phyloP scores from a whole-genome alignment of 2,329 filamentous ascomycete species.

The Monosporascus sp. region DNA sequence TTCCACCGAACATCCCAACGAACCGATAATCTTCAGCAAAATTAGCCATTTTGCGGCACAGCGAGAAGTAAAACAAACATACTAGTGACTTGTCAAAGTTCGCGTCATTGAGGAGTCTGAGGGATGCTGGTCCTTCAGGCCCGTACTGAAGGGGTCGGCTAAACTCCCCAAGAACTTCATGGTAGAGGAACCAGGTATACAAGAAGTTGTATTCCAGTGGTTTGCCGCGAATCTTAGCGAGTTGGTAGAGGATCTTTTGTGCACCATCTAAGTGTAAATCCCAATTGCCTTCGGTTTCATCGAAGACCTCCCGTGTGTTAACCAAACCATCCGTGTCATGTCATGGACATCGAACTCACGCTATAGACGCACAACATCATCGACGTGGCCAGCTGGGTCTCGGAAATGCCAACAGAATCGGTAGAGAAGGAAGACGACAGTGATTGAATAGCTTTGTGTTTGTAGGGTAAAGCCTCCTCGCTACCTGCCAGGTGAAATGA shows the following conservation, averaged over 20 bases:
- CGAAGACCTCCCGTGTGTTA: slow-evolving; percentile 36
- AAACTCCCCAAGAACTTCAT: slow-evolving; percentile 41
- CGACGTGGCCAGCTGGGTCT: slow-evolving; percentile 39
- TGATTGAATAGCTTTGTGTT: slow-evolving; percentile 34
- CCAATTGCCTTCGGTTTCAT: slow-evolving; percentile 43
- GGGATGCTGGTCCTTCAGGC: slow-evolving; percentile 19
- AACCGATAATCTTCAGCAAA: slow-evolving; percentile 37
- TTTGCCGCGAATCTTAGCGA: slow-evolving; percentile 21
- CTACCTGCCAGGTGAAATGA: slow-evolving; percentile 37
- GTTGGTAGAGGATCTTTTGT: slow-evolving; percentile 29
- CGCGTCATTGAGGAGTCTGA: slow-evolving; percentile 24
- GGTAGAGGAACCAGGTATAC: slow-evolving; percentile 43
- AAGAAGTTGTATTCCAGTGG: slow-evolving; percentile 32
- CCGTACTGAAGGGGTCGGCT: slow-evolving; percentile 30
- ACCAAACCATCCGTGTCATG: neutral
- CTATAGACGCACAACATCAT: slow-evolving; percentile 49
- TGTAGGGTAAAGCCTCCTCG: slow-evolving; percentile 37
- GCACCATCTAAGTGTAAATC: slow-evolving; percentile 39
- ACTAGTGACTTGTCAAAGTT: slow-evolving; percentile 28
- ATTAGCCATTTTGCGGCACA: slow-evolving; percentile 4
- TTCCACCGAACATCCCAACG: slow-evolving; percentile 42
- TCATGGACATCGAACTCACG: slow-evolving; percentile 23
- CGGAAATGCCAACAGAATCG: slow-evolving; percentile 24
- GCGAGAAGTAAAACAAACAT: slow-evolving; percentile 4
- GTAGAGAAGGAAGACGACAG: slow-evolving; percentile 33